Percentiles rank a stretch among this genome's conserved stretches.
Evolutionary conservation across 768 basidiomycete genomes (phyloP).

Genomic region (Russula griseocarnosa): DNA sequence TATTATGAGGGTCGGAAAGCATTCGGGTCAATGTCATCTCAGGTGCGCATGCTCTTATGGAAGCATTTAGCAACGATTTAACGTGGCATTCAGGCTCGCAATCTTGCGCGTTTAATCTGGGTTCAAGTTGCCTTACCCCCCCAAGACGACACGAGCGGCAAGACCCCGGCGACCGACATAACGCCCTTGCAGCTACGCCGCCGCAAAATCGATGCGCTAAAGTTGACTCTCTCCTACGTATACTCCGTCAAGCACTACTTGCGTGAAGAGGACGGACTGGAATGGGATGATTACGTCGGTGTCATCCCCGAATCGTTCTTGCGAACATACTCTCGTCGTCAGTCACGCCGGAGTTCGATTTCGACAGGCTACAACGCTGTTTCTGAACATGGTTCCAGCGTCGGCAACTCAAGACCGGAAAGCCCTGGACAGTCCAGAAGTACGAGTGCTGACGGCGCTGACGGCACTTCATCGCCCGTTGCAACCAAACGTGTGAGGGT

Average conservation of each 20-base stretch:
- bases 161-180: slow-evolving; percentile 44
- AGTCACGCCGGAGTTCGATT: slow-evolving; percentile 35
- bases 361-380: slow-evolving; percentile 37
- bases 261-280: slow-evolving; percentile 74
- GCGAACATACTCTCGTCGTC: slow-evolving; percentile 34
- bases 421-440: slow-evolving; percentile 17
- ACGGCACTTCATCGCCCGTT: slow-evolving; percentile 1
- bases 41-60: slow-evolving; percentile 37
- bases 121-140: slow-evolving; percentile 68
- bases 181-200: slow-evolving; percentile 52
- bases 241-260: slow-evolving; percentile 77
- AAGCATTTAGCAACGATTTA: neutral
- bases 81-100: slow-evolving; percentile 48
- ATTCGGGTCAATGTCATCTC: slow-evolving; percentile 66
- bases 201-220: slow-evolving; percentile 67
- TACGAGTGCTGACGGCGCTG: slow-evolving; percentile 9
- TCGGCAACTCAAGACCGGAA: slow-evolving; percentile 13
- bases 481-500: slow-evolving; percentile 58
- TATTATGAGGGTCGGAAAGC: slow-evolving; percentile 88
- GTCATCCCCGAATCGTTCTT: slow-evolving; percentile 62
- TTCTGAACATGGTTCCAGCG: slow-evolving; percentile 27
- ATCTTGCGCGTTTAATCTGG: slow-evolving; percentile 76
- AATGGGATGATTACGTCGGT: slow-evolving; percentile 61
- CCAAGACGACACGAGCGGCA: slow-evolving; percentile 51
- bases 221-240: slow-evolving; percentile 64